phyloP scores from a whole-genome alignment of 176 grass and related monocot species.

The Ananas comosus region DNA sequence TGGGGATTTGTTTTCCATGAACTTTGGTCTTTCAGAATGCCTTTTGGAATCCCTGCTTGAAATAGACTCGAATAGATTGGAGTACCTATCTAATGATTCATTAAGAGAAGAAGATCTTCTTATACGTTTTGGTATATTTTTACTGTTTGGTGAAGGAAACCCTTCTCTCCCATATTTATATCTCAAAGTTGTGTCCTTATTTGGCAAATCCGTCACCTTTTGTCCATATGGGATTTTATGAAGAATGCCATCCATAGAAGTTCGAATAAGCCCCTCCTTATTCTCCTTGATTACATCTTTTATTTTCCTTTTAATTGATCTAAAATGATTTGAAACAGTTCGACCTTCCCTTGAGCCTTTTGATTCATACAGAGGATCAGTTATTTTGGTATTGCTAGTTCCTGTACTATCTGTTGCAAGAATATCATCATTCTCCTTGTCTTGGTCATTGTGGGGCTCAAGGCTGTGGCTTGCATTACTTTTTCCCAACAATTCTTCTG shows the following conservation, averaged over 20 bases:
- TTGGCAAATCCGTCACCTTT: slow-evolving; percentile 25
- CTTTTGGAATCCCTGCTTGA: slow-evolving; percentile 22
- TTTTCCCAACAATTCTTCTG: slow-evolving; percentile 30
- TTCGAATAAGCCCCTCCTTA: slow-evolving; percentile 38
- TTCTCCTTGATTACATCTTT: slow-evolving; percentile 55
- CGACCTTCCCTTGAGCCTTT: slow-evolving; percentile 29
- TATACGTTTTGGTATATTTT: slow-evolving; percentile 20
- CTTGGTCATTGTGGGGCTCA: background rate
- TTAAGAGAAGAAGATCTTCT: slow-evolving; percentile 50
- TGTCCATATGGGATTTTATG: slow-evolving; percentile 56
- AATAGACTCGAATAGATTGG: slow-evolving; percentile 42
- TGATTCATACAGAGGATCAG: slow-evolving; percentile 23
- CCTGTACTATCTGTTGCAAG: background rate
- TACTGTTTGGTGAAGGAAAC: slow-evolving; percentile 1
- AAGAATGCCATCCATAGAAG: slow-evolving; percentile 57
- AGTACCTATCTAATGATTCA: slow-evolving; percentile 61
- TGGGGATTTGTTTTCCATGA: slow-evolving; percentile 21
- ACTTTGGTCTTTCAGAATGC: slow-evolving; percentile 22
- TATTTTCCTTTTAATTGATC: slow-evolving; percentile 42
- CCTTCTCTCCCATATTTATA: slow-evolving; percentile 28
- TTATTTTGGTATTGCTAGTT: background rate
- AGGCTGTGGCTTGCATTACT: slow-evolving; percentile 9
- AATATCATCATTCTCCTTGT: background rate
- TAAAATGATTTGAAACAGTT: slow-evolving; percentile 39
- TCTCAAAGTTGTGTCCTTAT: slow-evolving; percentile 13